Base-by-base conservation (phyloP, 75 land plant genomes). In the Chamaecyparis obtusa region DNA sequence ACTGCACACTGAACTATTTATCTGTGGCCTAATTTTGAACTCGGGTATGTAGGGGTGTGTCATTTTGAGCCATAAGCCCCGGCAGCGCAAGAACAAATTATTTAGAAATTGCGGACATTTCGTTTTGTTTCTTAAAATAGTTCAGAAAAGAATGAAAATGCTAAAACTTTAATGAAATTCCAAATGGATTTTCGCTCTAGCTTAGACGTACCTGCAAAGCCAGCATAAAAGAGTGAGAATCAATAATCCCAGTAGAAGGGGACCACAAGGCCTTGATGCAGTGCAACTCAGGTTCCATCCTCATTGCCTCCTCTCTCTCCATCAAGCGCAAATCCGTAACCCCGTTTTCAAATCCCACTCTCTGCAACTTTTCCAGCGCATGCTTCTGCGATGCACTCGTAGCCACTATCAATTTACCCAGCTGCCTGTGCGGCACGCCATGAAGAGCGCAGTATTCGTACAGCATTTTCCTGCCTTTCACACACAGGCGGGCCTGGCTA, bases 331-430 rank as follows among this genome's bases (percentile, higher is more conserved):
- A 85, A 86, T 91, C 96, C 2, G 86, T 64, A 49, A 97, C 99
- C 54, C 97, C 99, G 88, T 97, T 97, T 83, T 81, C 85, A 35
- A 67, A 83, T 32, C 97, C 99, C n/a, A 86, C 83, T 30, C 36
- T 69, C 87, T 88, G 67, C 35, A 97, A 64, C 17, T 83, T 83
- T 77, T 90, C 89, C 89, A 98, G 91, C 84, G 88, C 89, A 56
- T 93, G 88, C 30, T 94, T 84, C 80, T 98, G 95, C 19, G 87
- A 84, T 64, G 86, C 0, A 51, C 90, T 77, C 19, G 99, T 97
- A 36, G 99, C 99, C 75, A 98, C 99, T 87, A 98, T 95, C 32
- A 98, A 91, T 84, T 98, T 98, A 24, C 99, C 99, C 87, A 91
- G 85, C 91, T 92, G 90, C 76, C 86, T 95, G 87, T 92, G 94